Evolutionary conservation across 2,329 filamentous ascomycete species (phyloP), one percentile per base, ranked within the genome.

Genomic region (Colletotrichum viniferum): DNA sequence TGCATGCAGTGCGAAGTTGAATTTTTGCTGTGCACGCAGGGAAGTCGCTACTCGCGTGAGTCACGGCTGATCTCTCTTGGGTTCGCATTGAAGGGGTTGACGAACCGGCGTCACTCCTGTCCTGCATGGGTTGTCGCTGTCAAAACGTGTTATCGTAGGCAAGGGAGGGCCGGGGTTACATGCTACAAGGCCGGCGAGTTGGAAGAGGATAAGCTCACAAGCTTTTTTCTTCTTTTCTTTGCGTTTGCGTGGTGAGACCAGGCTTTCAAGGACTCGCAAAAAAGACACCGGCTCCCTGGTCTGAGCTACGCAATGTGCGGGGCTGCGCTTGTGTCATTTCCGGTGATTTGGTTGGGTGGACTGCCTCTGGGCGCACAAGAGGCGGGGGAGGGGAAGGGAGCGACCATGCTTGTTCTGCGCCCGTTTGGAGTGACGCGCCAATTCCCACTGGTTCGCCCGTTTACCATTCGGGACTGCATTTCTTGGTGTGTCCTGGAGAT

Each of bases 361-460:
- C 12, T 16, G 62, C 0, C 43, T 3, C n/a, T 52, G 1, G 43
- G 10, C 0, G n/a, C 43, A 52, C n/a, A 69, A 62, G 38, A 69
- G 26, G 66, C 55, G 66, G 66, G 67, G 56, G 28, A 69, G 52
- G 52, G 34, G 52, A 21, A 13, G 21, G 34, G 34, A 48, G n/a
- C 36, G 69, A 67, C 64, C 52, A 74, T 72, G 43, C 55, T n/a
- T 71, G 55, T 63, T 71, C 38, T 73, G 43, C 69, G 73, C 73
- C 73, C 63, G 69, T 73, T 58, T 48, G 38, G 64, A 26, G 43
- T 12, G 36, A 63, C 69, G 63, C 69, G 36, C 69, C 69, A 43
- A 24, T 69, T 43, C 38, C 66, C 66, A 43, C 52, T 69, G 32
- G 66, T 69, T 69, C 66, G 55, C 34, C 26, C 26, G 63, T 62